Evolutionary conservation across 2,329 filamentous ascomycete species (phyloP).

Genomic region (Neonectria hederae): DNA sequence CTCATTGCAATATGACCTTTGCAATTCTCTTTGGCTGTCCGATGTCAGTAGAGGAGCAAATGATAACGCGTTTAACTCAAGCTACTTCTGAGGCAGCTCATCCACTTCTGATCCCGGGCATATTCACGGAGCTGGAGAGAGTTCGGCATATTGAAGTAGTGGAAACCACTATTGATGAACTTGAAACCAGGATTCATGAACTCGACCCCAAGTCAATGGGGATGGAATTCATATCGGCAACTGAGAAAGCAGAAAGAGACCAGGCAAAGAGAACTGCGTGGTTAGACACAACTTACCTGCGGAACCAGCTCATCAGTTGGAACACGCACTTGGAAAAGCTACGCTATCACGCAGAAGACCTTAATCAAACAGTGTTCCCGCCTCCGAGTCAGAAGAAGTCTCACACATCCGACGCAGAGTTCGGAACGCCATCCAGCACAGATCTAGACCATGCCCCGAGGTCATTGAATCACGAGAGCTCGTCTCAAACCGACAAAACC

Average conservation of each 20-base stretch:
- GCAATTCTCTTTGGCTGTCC: constrained; percentile 24
- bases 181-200: not conserved
- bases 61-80: not conserved
- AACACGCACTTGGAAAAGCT: not conserved
- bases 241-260: not conserved
- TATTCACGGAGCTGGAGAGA: constrained; percentile 15
- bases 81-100: not conserved
- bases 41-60: not conserved
- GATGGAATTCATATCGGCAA: not conserved
- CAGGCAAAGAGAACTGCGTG: constrained; percentile 8
- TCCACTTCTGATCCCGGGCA: constrained; percentile 11
- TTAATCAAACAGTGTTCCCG: not conserved
- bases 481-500: not conserved
- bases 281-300: constrained; percentile 9
- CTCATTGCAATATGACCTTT: not conserved
- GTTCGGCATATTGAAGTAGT: not conserved
- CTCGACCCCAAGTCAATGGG: not conserved
- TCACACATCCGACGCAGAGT: not conserved
- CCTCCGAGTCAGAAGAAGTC: not conserved
- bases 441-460: not conserved
- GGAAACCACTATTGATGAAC: not conserved
- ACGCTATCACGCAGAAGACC: not conserved
- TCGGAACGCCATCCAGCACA: not conserved
- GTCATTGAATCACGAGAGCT: not conserved
- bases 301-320: constrained; percentile 19